Evolutionary conservation across 2,329 filamentous ascomycete species (phyloP).

Genomic region (Byssochlamys sp.): DNA sequence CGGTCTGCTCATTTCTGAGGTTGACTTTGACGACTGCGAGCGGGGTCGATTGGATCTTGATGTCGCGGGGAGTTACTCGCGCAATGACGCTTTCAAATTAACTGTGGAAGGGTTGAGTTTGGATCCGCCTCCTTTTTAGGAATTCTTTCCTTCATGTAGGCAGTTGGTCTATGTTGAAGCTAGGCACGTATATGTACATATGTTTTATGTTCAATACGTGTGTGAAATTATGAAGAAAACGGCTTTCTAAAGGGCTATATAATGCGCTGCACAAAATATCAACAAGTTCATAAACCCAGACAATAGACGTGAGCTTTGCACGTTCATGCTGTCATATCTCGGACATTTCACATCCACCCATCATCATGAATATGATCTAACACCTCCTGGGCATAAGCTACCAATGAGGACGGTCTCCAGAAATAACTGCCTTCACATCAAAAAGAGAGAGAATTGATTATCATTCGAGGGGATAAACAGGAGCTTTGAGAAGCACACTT

Average conservation of each 20-base stretch:
- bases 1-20: conserved; percentile 58
- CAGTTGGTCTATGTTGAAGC: background rate
- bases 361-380: background rate
- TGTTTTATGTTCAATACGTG: background rate
- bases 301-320: background rate
- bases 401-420: background rate
- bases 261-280: background rate
- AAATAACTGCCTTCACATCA: background rate
- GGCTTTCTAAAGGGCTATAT: background rate
- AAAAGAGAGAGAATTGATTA: background rate
- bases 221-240: background rate
- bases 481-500: conserved; percentile 66
- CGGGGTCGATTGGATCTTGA: conserved; percentile 74
- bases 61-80: conserved; percentile 74
- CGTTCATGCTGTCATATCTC: background rate
- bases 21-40: conserved; percentile 81
- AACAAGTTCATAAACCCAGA: background rate
- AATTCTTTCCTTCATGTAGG: background rate
- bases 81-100: conserved; percentile 56
- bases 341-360: background rate
- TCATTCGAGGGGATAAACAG: conserved; percentile 48
- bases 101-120: conserved; percentile 52
- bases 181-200: background rate
- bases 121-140: conserved; percentile 43
- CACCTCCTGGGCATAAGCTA: background rate